Conservation (phyloP, 768 basidiomycete species). For the Astraeus odoratus region DNA sequence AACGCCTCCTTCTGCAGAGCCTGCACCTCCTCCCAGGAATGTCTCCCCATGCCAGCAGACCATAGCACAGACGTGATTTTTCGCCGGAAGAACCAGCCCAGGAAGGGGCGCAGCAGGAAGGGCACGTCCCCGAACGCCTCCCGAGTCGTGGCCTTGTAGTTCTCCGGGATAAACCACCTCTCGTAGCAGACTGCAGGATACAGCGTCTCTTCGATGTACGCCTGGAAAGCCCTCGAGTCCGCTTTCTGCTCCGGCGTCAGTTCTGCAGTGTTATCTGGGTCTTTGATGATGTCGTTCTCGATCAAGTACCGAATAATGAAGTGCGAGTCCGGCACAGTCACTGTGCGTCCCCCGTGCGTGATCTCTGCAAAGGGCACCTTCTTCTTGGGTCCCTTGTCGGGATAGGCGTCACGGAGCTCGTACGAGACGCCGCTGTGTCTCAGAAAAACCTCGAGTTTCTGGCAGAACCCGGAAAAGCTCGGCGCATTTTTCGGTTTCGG, state of each 20-base stretch:
- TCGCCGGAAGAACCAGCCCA: conserved; percentile 19
- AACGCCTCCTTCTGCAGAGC: conserved; percentile 24
- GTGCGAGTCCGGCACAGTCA: conserved; percentile 25
- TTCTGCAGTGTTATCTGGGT: conserved; percentile 22
- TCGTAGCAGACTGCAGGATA: conserved; percentile 24
- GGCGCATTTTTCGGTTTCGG: conserved; percentile 16
- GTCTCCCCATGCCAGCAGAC: conserved; percentile 23
- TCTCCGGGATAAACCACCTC: conserved; percentile 25
- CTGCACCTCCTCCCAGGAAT: conserved; percentile 27
- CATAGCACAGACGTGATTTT: conserved; percentile 13
- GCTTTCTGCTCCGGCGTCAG: conserved; percentile 22
- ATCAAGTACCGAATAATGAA: conserved; percentile 29
- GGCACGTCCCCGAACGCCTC: conserved; percentile 12
- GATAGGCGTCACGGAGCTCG: conserved; percentile 19
- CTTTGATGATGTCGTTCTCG: conserved; percentile 16
- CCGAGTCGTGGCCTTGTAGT: conserved; percentile 11
- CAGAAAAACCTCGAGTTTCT: conserved; percentile 29
- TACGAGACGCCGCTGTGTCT: conserved; percentile 20
- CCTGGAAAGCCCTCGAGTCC: conserved; percentile 30
- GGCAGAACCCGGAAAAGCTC: conserved; percentile 26
- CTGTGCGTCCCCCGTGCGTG: conserved; percentile 14
- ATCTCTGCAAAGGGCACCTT: conserved; percentile 29
- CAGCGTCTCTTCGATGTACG: conserved; percentile 25
- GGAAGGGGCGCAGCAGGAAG: conserved; percentile 16
- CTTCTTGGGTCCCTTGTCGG: conserved; percentile 25